Base-by-base conservation (phyloP, 352 stramenopile species). In the Phytophthora europaea region DNA sequence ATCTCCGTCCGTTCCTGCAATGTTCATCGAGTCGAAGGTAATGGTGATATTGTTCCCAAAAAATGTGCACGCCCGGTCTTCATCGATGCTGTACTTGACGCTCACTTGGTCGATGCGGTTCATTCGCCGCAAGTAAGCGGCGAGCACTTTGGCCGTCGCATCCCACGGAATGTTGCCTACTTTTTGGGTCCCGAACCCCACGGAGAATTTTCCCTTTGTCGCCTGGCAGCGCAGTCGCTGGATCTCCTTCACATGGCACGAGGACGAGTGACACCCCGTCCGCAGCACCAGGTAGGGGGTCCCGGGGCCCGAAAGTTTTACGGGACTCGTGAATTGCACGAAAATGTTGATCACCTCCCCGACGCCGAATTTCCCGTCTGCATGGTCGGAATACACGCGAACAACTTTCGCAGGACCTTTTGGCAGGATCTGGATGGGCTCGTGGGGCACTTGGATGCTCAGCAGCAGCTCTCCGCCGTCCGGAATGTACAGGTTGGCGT, bases 31-130 rank as follows among this genome's bases (percentile, higher is more conserved):
- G 55, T 94, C 86, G 67, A 92, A 95, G 2, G 85, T 92, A 22
- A 95, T 61, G 0, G 83, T 92, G 63, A 94, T 93, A 65, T 92
- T 93, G 67, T 93, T 95, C 28, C 88, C 88, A 48, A 91, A 88
- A 57, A 85, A 95, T n/a, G 86, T 91, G 61, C 88, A 94, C 40
- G 86, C 84, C 0, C 72, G 62, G 66, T 83, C 60, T 28, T 89
- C 88, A 15, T 83, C 73, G 36, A 92, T 89, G 31, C 73, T 85
- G 67, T 91, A 95, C 20, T 80, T 69, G 34, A 95, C 73, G 2
- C 70, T 65, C 13, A 95, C 83, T 26, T 76, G 63, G 67, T 92
- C 65, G 63, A 95, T 84, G 38, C 80, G 68, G 48, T 85, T 92
- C 78, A 95, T 92, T 28, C 84, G 81, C 38, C 72, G 73, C 12